Conservation (phyloP, 352 stramenopile genomes). For the Phytophthora multivora region DNA sequence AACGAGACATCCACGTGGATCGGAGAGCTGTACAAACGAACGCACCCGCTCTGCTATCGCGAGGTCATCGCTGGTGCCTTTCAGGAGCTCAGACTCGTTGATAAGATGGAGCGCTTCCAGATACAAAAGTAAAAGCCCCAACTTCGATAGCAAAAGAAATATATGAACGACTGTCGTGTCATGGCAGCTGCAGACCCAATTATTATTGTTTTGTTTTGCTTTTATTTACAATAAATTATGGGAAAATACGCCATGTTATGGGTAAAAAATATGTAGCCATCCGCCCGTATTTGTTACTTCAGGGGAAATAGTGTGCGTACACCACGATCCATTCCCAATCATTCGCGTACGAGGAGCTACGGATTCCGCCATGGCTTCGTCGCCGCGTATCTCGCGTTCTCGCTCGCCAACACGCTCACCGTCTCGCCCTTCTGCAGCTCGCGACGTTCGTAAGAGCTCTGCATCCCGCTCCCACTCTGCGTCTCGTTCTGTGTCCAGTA, state of each 20-base stretch:
- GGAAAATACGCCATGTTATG: no score
- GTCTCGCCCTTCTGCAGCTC: slow-evolving; percentile 1
- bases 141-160: not conserved
- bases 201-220: no score
- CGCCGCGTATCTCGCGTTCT: slow-evolving; percentile 23
- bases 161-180: slow-evolving; percentile 9
- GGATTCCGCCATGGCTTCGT: slow-evolving; percentile 18
- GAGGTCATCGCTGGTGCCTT: slow-evolving; percentile 53
- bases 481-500: slow-evolving; percentile 23
- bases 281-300: not conserved
- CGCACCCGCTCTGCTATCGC: slow-evolving; percentile 57
- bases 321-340: slow-evolving; percentile 12
- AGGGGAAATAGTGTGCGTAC: slow-evolving; percentile 2
- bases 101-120: slow-evolving; percentile 43
- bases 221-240: no score
- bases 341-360: not conserved
- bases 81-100: slow-evolving; percentile 35
- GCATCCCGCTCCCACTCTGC: slow-evolving; percentile 19
- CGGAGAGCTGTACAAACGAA: slow-evolving; percentile 47
- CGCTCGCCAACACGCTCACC: slow-evolving; percentile 11
- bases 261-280: not conserved
- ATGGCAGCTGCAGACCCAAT: not conserved
- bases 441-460: not conserved
- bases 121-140: slow-evolving; percentile 15
- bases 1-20: slow-evolving; percentile 56